Evolutionary conservation across 768 basidiomycete genomes (phyloP), one percentile per base, ranked within the genome.

Genomic region (Amanita jacksonii): DNA sequence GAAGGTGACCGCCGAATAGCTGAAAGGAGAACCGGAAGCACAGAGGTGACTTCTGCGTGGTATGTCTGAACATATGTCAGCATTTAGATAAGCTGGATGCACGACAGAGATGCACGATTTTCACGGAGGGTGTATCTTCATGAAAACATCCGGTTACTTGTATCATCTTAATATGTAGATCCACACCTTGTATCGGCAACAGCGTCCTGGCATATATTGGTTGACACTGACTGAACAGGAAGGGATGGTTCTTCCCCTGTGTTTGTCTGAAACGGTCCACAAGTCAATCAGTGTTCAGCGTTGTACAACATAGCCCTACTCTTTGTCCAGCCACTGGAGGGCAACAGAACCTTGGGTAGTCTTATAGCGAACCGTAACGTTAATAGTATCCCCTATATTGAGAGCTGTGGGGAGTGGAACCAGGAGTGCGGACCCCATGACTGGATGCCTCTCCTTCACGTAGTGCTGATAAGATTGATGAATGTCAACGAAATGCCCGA

Each of bases 141-240:
- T n/a, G n/a, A n/a, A n/a, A n/a, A n/a, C n/a, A n/a, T n/a, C n/a
- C n/a, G n/a, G n/a, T n/a, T n/a, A 6, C 30, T 38, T 23, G 16
- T 39, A 28, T 28, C 27, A 28, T 6, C 7, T 39, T 10, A 39
- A 16, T 43, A 6, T 16, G 10, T 5, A 5, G 15, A 36, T 34
- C 39, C 28, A 23, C 32, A 77, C 84, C 84, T 73, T 93, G 90
- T 46, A 89, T 55, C 2, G 91, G 92, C 0, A 76, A 73, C 32
- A 94, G 61, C 3, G 81, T 73, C 22, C 92, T 77, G 2, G 85
- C 85, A 56, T 93, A 83, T 52, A 92, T 94, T 3, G 93, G 88
- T 51, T 96, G 91, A 54, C 85, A 88, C 54, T 96, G 93, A 48
- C 87, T 90, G 67, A 92, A 97, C 12, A 97, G 61, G 62, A 85